These are phyloP conservation scores for Aureobasidium sp. DNA, from an alignment of 2,329 filamentous ascomycete genomes.

Conservation along the genomic window DNA sequence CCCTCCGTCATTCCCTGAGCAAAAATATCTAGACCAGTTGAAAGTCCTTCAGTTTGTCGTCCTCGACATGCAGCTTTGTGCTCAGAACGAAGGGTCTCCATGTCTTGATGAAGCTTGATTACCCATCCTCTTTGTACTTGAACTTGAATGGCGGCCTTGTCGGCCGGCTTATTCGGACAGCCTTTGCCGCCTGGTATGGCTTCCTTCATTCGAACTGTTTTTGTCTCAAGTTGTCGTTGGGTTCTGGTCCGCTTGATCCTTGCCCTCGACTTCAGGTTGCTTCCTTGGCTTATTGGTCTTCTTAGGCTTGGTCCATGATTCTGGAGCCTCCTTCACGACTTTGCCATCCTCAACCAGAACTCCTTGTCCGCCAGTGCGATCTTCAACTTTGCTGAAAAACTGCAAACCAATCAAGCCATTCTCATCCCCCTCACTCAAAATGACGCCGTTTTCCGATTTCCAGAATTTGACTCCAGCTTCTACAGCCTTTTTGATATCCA, in stretches of 20 bases:
- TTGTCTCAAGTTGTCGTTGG: constrained; percentile 23
- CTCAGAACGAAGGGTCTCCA: neutral
- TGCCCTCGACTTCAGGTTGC: neutral
- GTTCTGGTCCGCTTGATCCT: neutral
- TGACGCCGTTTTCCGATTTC: constrained; percentile 53
- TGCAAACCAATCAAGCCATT: constrained; percentile 69
- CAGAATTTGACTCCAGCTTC: constrained; percentile 76
- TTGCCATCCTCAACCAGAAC: constrained; percentile 77
- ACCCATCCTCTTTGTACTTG: neutral
- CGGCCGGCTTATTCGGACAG: constrained; percentile 62
- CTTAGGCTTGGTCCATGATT: constrained; percentile 49
- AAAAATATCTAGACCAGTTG: no score
- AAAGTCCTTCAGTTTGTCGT: no score
- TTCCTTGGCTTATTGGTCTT: constrained; percentile 35
- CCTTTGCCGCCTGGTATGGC: constrained; percentile 90
- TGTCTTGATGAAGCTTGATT: neutral
- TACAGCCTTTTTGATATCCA: constrained; percentile 81
- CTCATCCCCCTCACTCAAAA: constrained; percentile 54
- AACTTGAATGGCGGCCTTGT: constrained; percentile 24
- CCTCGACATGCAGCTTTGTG: no score
- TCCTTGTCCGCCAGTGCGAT: constrained; percentile 64
- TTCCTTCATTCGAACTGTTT: constrained; percentile 68
- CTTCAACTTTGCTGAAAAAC: constrained; percentile 78
- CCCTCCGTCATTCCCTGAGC: no score
- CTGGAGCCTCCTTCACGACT: constrained; percentile 72